A percentile compares a stretch with the other conserved stretches of the same genome.
These are phyloP conservation scores for Capsicum pubescens DNA, from an alignment of 257 asterid species.

Conservation along the genomic window DNA sequence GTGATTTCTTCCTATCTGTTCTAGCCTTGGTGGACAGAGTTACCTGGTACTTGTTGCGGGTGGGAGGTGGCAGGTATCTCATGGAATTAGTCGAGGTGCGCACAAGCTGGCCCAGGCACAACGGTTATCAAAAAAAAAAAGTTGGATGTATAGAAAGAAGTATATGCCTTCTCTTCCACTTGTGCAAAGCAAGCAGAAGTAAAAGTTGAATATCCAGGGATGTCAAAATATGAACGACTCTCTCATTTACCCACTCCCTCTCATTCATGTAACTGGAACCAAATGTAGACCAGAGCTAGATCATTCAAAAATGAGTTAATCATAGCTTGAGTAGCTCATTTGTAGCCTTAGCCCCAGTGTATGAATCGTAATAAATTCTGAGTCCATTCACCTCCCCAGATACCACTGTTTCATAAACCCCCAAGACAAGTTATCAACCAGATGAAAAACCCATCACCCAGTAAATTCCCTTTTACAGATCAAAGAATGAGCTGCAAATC, in stretches of 20 bases:
- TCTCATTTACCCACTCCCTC: slow-evolving; percentile 1
- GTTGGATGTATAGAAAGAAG: neutral
- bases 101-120: too few relatives aligned
- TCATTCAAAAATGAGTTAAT: neutral
- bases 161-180: neutral
- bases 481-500: neutral
- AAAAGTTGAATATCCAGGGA: neutral
- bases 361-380: neutral
- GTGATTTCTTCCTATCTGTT: too few relatives aligned
- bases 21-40: too few relatives aligned
- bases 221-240: neutral
- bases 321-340: neutral
- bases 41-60: too few relatives aligned
- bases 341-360: too few relatives aligned
- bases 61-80: too few relatives aligned
- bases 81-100: too few relatives aligned
- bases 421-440: neutral
- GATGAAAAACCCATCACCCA: neutral
- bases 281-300: neutral
- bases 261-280: neutral
- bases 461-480: neutral
- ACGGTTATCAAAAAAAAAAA: neutral
- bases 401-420: neutral
- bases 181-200: slow-evolving; percentile 9
- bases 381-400: neutral